phyloP scores from a whole-genome alignment of 2,329 filamentous ascomycete species.

The Colletotrichum eleusines region DNA sequence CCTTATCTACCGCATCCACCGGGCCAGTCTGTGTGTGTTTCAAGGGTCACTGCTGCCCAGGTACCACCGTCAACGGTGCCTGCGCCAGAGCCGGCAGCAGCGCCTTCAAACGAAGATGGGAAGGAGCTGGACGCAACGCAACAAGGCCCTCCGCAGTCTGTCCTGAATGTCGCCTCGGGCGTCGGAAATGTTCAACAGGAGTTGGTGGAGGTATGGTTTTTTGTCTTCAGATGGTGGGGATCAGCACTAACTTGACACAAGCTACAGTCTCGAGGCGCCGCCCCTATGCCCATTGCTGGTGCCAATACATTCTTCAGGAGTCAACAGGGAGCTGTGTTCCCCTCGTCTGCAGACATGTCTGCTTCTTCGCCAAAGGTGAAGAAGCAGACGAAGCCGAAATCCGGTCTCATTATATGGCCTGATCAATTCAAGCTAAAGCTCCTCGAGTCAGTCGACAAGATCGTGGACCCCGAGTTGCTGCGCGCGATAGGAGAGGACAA shows the following conservation, averaged over 20 bases:
- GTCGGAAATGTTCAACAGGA: not conserved
- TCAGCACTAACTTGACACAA: conserved; percentile 8
- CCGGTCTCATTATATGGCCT: conserved; percentile 23
- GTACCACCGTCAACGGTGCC: not conserved
- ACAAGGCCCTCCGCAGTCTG: not conserved
- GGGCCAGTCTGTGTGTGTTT: not conserved
- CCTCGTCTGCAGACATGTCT: not conserved
- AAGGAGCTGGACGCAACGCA: not conserved
- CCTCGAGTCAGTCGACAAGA: conserved; percentile 27
- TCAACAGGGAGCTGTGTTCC: conserved; percentile 16
- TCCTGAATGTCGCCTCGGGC: not conserved
- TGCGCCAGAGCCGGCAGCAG: not conserved
- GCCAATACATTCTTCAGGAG: conserved; percentile 54
- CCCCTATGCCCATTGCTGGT: conserved; percentile 51
- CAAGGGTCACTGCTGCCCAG: not conserved
- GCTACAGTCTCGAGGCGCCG: conserved; percentile 14
- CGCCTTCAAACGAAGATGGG: not conserved
- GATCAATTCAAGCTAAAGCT: conserved; percentile 45
- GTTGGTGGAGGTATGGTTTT: conserved; percentile 11
- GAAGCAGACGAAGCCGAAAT: conserved; percentile 19
- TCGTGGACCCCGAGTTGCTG: conserved; percentile 22
- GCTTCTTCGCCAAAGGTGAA: not conserved
- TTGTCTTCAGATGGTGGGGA: not conserved
- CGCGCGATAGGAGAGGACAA: conserved; percentile 14
- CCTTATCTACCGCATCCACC: not conserved